A percentile compares a stretch with the other conserved stretches of the same genome.
phyloP scores from a whole-genome alignment of 208 protist genomes.

The Phytomonas sp. region DNA sequence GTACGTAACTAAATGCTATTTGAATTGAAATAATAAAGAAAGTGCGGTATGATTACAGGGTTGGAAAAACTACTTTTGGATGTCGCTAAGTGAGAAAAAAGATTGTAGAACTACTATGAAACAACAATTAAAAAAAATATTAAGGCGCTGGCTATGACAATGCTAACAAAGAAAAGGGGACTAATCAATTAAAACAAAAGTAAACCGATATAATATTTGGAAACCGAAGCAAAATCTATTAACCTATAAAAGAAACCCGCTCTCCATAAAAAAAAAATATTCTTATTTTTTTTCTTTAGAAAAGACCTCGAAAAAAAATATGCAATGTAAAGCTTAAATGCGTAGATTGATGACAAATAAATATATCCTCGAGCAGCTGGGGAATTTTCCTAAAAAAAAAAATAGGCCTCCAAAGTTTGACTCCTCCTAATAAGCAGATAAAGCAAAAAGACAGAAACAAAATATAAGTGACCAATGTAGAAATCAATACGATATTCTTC shows the following conservation, averaged over 20 bases:
- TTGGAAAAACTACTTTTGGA: not conserved
- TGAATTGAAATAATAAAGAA: not conserved
- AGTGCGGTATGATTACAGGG: not conserved
- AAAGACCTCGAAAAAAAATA: not conserved
- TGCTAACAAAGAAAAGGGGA: not conserved
- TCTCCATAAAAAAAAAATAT: slow-evolving; percentile 13
- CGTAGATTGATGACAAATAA: not conserved
- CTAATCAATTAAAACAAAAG: slow-evolving; percentile 8
- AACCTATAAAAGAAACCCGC: not conserved
- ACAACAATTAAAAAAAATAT: not conserved
- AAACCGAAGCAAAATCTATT: slow-evolving; percentile 5
- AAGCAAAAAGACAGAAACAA: not conserved
- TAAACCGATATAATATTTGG: slow-evolving; percentile 5
- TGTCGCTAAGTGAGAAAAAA: not conserved
- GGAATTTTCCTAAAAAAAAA: not conserved
- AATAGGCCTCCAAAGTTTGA: not conserved
- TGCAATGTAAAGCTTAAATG: not conserved
- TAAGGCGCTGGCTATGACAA: not conserved
- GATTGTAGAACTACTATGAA: not conserved
- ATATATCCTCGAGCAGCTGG: not conserved
- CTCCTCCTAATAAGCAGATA: not conserved
- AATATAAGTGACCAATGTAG: not conserved
- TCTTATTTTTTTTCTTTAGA: slow-evolving; percentile 1
- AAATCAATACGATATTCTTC: not conserved
- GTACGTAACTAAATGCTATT: not conserved